Evolutionary conservation across 495 filamentous ascomycete genomes (phyloP).

Genomic region (Thozetella sp.): DNA sequence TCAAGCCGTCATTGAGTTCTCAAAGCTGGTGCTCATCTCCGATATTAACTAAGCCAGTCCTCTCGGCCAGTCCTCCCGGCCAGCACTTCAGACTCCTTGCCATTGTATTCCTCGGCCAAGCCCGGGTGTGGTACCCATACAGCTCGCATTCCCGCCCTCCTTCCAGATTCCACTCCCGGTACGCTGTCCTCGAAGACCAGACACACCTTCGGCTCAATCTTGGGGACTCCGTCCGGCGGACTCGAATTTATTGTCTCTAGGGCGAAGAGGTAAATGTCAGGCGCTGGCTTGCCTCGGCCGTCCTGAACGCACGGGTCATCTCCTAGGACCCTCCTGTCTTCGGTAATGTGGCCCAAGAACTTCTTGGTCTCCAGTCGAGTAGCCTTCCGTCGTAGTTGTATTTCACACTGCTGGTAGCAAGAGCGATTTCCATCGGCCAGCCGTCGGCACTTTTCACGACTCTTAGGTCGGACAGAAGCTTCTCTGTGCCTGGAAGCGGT

Average conservation of each 20-base stretch:
- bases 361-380: constrained; percentile 15
- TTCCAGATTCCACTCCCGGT: constrained; percentile 78
- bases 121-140: constrained; percentile 83
- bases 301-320: constrained; percentile 73
- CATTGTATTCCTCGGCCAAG: constrained; percentile 64
- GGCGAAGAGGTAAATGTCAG: constrained; percentile 85
- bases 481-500: constrained; percentile 72
- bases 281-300: constrained; percentile 80
- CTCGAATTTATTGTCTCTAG: constrained; percentile 71
- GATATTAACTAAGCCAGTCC: constrained; percentile 50
- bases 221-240: constrained; percentile 32
- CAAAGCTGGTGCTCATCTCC: constrained; percentile 42
- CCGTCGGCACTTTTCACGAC: constrained; percentile 13
- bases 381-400: constrained; percentile 26
- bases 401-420: constrained; percentile 26
- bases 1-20: constrained; percentile 67
- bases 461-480: constrained; percentile 56
- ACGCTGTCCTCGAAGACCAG: constrained; percentile 91
- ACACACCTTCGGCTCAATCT: constrained; percentile 67
- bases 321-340: constrained; percentile 63
- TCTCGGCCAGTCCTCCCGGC: constrained; percentile 75
- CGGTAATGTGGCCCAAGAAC: constrained; percentile 22
- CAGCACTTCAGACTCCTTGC: constrained; percentile 72
- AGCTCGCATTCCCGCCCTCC: constrained; percentile 86
- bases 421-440: constrained; percentile 19